A percentile compares a stretch with the other conserved stretches of the same genome.
Conservation (phyloP, 768 basidiomycete species). For the Termitomyces sp. region DNA sequence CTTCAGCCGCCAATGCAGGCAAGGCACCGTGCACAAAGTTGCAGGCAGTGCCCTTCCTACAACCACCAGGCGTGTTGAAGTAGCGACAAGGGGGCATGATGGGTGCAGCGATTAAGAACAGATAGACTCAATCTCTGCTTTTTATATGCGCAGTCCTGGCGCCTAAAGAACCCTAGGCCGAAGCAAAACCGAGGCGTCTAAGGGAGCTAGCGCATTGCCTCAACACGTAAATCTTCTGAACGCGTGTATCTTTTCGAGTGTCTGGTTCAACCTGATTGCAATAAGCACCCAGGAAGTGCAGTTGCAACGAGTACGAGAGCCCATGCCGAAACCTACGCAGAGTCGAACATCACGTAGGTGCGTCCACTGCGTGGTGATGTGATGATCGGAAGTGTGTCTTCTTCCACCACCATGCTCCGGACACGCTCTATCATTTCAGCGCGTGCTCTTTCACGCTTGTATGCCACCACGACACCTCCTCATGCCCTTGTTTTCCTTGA, state of each 20-base stretch:
- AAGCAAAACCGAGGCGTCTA: background rate
- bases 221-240: constrained; percentile 20
- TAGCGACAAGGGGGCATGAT: constrained; percentile 30
- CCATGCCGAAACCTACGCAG: background rate
- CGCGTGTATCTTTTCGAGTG: constrained; percentile 26
- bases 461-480: constrained; percentile 56
- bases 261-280: constrained; percentile 18
- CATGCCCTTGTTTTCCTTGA: constrained; percentile 88
- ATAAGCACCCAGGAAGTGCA: background rate
- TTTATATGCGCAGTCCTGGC: constrained; percentile 2
- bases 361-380: constrained; percentile 4
- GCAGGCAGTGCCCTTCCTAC: constrained; percentile 37
- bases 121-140: background rate
- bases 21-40: constrained; percentile 21
- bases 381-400: constrained; percentile 8
- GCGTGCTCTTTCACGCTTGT: constrained; percentile 31
- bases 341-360: background rate
- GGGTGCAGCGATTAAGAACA: constrained; percentile 2
- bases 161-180: constrained; percentile 7
- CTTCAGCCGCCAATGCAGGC: constrained; percentile 1
- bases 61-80: constrained; percentile 37
- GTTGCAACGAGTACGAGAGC: background rate
- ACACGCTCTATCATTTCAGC: constrained; percentile 8
- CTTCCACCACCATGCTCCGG: constrained; percentile 11
- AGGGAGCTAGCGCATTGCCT: background rate